These are phyloP conservation scores for Trichophyton equinum DNA, from an alignment of 2,329 filamentous ascomycete genomes.

Conservation along the genomic window DNA sequence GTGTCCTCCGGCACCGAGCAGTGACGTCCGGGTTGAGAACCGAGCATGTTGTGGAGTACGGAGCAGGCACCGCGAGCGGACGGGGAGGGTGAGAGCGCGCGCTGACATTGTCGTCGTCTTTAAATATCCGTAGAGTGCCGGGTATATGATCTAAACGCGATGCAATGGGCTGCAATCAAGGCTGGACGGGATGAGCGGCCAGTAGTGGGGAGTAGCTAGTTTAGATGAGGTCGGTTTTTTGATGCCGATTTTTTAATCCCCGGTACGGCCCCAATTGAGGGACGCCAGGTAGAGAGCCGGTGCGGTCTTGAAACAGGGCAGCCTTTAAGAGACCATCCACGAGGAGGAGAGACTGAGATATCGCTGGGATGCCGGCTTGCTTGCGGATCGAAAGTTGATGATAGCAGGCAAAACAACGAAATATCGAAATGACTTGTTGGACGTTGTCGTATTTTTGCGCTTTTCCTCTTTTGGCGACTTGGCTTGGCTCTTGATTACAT, in stretches of 20 bases:
- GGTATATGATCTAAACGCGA: not conserved
- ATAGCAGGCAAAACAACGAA: not conserved
- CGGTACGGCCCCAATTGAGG: not conserved
- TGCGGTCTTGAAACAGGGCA: not conserved
- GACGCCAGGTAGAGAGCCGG: not conserved
- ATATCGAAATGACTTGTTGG: not conserved
- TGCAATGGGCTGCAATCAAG: not conserved
- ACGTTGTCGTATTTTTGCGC: not conserved
- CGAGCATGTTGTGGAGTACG: constrained; percentile 17
- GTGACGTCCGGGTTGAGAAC: constrained; percentile 31
- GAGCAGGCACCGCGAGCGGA: constrained; percentile 29
- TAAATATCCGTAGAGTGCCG: not conserved
- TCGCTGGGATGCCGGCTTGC: not conserved
- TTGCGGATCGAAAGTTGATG: not conserved
- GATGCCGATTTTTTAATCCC: not conserved
- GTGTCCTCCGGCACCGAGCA: constrained; percentile 40
- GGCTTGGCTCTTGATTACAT: not conserved
- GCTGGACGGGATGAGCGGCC: not conserved
- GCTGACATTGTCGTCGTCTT: constrained; percentile 22
- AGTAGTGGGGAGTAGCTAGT: not conserved
- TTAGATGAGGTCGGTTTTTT: not conserved
- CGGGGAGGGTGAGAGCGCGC: constrained; percentile 27
- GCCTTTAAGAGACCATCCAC: not conserved
- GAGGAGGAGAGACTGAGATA: not conserved
- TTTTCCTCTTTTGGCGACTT: not conserved